These are phyloP conservation scores for Neodidymelliopsis sp. DNA, from an alignment of 2,329 filamentous ascomycete genomes.

Conservation along the genomic window DNA sequence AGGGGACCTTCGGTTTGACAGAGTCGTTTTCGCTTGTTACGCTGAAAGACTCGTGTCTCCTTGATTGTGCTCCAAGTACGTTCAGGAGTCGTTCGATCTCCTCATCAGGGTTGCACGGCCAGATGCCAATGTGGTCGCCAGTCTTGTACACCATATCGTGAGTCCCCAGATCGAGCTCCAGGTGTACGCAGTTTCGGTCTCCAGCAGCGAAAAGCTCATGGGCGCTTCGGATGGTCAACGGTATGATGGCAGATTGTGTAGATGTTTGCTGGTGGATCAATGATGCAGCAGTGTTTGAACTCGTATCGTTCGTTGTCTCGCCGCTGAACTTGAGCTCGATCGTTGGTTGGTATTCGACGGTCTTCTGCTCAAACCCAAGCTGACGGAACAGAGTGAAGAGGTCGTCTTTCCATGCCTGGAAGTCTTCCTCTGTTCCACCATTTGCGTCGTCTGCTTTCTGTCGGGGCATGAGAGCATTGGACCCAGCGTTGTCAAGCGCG, in stretches of 20 bases:
- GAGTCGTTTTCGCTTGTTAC: slow-evolving; percentile 39
- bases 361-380: slow-evolving; percentile 45
- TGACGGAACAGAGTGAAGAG: slow-evolving; percentile 43
- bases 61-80: slow-evolving; percentile 33
- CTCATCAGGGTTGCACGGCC: slow-evolving; percentile 50
- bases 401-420: slow-evolving; percentile 52
- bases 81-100: slow-evolving; percentile 48
- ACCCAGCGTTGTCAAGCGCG: slow-evolving; percentile 44
- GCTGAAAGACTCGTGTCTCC: slow-evolving; percentile 31
- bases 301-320: slow-evolving; percentile 16
- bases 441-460: slow-evolving; percentile 53
- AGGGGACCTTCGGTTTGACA: slow-evolving; percentile 49
- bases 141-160: slow-evolving; percentile 53
- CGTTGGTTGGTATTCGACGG: slow-evolving; percentile 44
- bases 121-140: slow-evolving; percentile 53
- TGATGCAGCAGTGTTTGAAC: slow-evolving; percentile 28
- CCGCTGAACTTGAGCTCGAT: slow-evolving; percentile 32
- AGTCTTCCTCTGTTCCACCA: slow-evolving; percentile 55
- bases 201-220: slow-evolving; percentile 47
- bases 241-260: slow-evolving; percentile 42
- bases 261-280: slow-evolving; percentile 40
- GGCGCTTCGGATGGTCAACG: slow-evolving; percentile 40
- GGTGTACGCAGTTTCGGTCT: slow-evolving; percentile 52
- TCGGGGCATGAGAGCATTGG: slow-evolving; percentile 39
- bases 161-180: slow-evolving; percentile 51